A percentile compares a stretch with the other conserved stretches of the same genome.
Evolutionary conservation across 2,329 filamentous ascomycete genomes (phyloP).

Genomic region (Xylaria sp.): DNA sequence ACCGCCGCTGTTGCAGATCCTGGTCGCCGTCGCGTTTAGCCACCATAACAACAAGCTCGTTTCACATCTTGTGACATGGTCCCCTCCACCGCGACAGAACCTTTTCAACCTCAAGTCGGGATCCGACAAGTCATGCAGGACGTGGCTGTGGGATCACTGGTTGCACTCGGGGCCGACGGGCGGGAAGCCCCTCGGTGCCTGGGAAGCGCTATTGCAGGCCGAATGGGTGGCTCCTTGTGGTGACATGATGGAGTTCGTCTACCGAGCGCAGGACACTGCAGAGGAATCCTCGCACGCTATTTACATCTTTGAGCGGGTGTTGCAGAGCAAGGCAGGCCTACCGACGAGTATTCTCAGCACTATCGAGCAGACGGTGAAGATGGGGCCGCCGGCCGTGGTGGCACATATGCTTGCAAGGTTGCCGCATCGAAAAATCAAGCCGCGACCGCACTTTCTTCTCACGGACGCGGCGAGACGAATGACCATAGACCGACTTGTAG

Average conservation of each 20-base stretch:
- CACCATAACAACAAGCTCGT: constrained; percentile 18
- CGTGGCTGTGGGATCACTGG: constrained; percentile 17
- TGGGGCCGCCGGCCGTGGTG: constrained; percentile 18
- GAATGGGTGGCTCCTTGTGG: constrained; percentile 17
- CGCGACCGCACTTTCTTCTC: constrained; percentile 25
- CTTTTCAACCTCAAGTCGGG: constrained; percentile 14
- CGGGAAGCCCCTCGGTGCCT: constrained; percentile 6
- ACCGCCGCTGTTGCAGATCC: constrained; percentile 10
- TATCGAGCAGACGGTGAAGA: constrained; percentile 15
- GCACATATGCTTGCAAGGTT: constrained; percentile 15
- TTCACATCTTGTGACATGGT: constrained; percentile 4
- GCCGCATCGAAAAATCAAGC: constrained; percentile 9
- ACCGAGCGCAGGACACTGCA: constrained; percentile 11
- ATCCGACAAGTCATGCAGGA: neutral
- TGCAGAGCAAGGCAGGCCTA: constrained; percentile 8
- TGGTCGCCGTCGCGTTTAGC: constrained; percentile 19
- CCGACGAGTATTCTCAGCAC: neutral
- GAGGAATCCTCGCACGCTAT: constrained; percentile 12
- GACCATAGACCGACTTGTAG: neutral
- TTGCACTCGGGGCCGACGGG: neutral
- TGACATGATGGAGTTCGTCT: constrained; percentile 24
- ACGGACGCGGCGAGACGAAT: constrained; percentile 1
- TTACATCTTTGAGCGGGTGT: constrained; percentile 14
- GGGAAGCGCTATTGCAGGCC: constrained; percentile 1
- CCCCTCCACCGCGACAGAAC: constrained; percentile 18